Evolutionary conservation across 805 yeast genomes (phyloP), one percentile per base, ranked within the genome.

Genomic region (Kurtzmaniella fragi): DNA sequence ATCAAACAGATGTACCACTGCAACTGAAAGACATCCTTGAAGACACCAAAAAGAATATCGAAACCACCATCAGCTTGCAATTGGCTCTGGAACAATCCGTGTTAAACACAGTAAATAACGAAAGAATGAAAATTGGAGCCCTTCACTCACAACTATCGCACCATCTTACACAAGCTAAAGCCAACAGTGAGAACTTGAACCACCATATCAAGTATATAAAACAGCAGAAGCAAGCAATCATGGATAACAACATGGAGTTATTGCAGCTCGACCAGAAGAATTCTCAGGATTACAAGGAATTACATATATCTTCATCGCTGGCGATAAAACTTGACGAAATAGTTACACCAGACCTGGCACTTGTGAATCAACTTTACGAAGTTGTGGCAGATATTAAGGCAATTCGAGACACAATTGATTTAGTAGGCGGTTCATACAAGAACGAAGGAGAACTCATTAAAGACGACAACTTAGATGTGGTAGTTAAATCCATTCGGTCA

Each of bases 371-470:
- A 54, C 55, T 83, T 11, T 82, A 84, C 52, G 74, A 74, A 15
- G 62, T 82, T 1, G 76, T 77, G 0, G 73, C 89, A 14, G 81
- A 77, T 30, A 85, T 84, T 38, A 70, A 73, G 43, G 85, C 95
- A 1, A 71, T 81, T n/a, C 74, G 75, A 25, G 96, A 90, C 53
- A 68, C 90, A 0, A 52, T 75, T 10, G 69, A 74, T 41, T 69
- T 78, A 9, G 63, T 89, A 8, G 74, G 77, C 4, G 76, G 79
- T 15, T 71, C 77, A 3, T 76, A 65, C 37, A 51, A 52, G 2
- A 44, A 54, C 3, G 57, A 60, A 40, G 47, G 50, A 1, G 72
- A 67, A 44, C 35, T 66, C 3, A 58, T 68, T 26, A 61, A 50
- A 36, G 62, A 68, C 47, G 44, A 43, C 2, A 59, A 49, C 13